Conservation (phyloP, 78 protist species). For the Paulinella micropora region DNA sequence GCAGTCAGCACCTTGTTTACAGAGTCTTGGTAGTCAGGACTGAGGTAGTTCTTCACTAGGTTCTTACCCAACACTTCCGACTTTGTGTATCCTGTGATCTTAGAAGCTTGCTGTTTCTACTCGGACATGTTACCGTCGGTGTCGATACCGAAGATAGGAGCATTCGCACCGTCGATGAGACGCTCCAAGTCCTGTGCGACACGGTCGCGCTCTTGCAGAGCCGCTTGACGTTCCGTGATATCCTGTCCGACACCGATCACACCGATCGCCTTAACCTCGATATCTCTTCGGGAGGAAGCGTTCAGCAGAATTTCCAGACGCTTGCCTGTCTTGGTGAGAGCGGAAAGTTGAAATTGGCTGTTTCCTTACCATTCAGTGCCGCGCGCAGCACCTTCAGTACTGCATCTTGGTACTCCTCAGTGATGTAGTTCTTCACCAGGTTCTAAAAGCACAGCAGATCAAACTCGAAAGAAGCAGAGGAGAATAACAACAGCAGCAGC, state of each 20-base stretch:
- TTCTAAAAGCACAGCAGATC: no score
- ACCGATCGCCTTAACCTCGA: neutral
- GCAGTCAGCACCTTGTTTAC: neutral
- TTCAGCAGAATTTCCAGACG: neutral
- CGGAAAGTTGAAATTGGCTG: constrained; percentile 12
- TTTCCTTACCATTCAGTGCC: neutral
- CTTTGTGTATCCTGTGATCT: neutral
- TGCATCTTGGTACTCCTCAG: neutral
- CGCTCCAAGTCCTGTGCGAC: no score
- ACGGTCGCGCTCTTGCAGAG: neutral
- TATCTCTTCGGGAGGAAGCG: neutral
- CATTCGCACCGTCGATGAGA: constrained; percentile 9
- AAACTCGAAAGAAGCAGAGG: no score
- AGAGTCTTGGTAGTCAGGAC: neutral
- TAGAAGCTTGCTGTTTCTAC: neutral
- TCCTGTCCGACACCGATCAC: constrained; percentile 2
- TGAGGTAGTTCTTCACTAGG: neutral
- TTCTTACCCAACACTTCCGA: neutral
- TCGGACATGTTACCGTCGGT: neutral
- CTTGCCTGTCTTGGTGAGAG: neutral
- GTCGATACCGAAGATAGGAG: constrained; percentile 16
- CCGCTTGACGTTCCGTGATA: neutral
- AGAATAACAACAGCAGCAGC: neutral
- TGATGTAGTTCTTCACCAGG: neutral
- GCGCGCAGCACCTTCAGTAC: neutral